A percentile compares a stretch with the other conserved stretches of the same genome.
phyloP scores from a whole-genome alignment of 2,329 filamentous ascomycete species.

The Cylindrodendrum hubeiense region DNA sequence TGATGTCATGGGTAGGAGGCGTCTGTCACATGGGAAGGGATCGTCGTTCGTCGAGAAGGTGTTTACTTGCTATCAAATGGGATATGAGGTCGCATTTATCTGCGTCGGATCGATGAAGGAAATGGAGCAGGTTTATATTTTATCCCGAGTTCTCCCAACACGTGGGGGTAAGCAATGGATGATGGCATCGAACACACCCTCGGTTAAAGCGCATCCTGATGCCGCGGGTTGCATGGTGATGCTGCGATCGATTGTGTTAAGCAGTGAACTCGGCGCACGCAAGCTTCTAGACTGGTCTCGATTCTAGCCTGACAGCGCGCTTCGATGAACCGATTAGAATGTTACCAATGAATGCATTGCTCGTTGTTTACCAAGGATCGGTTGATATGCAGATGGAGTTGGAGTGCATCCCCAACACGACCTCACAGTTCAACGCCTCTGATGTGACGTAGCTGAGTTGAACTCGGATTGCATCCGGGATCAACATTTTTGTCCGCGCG shows the following conservation, averaged over 20 bases:
- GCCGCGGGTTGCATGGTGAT: neutral
- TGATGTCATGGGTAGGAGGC: constrained; percentile 40
- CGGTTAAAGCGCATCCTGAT: neutral
- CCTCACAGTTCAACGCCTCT: neutral
- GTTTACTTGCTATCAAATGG: neutral
- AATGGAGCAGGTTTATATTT: neutral
- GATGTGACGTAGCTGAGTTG: neutral
- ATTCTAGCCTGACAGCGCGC: neutral
- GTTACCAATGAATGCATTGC: neutral
- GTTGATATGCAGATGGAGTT: neutral
- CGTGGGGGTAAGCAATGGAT: neutral
- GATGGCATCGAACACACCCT: neutral
- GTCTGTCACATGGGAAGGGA: constrained; percentile 34
- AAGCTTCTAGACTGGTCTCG: neutral
- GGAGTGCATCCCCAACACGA: neutral
- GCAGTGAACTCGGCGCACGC: neutral
- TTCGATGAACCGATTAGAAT: neutral
- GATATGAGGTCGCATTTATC: neutral
- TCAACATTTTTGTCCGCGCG: neutral
- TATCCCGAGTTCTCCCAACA: too few species aligned
- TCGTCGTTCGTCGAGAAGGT: constrained; percentile 13
- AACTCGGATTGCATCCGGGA: neutral
- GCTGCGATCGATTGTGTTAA: neutral
- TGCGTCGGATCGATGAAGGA: neutral
- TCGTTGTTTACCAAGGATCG: neutral